Conservation (phyloP, 2,329 filamentous ascomycete genomes). For the Elsinoe batatas region DNA sequence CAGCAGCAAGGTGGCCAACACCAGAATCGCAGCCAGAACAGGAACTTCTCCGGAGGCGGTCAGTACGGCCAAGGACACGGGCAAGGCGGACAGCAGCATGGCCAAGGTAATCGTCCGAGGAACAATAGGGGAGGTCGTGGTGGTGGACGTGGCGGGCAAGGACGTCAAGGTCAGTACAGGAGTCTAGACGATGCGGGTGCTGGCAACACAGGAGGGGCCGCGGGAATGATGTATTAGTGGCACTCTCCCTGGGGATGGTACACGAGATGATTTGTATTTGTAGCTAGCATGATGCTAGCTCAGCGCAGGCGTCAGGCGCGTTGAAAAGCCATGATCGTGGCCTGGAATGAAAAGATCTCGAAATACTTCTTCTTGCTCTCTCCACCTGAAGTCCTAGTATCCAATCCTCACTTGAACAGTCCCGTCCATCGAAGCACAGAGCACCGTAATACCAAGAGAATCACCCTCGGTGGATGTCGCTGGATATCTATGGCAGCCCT, state of each 20-base stretch:
- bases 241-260: not conserved
- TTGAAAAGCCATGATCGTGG: too few relatives aligned
- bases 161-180: constrained; percentile 28
- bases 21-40: constrained; percentile 19
- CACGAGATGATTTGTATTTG: too few relatives aligned
- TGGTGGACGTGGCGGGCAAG: constrained; percentile 19
- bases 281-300: not conserved
- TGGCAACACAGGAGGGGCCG: constrained; percentile 19
- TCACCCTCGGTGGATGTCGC: too few relatives aligned
- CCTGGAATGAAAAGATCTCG: too few relatives aligned
- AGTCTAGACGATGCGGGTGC: constrained; percentile 36
- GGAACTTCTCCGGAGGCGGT: constrained; percentile 31
- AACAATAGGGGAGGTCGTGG: constrained; percentile 35
- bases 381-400: too few relatives aligned
- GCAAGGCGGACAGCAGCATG: constrained; percentile 30
- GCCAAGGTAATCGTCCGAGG: constrained; percentile 32
- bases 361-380: too few relatives aligned
- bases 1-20: constrained; percentile 23
- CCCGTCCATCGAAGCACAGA: too few relatives aligned
- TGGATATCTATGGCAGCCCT: too few relatives aligned
- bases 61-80: constrained; percentile 28
- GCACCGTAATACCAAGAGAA: too few relatives aligned
- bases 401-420: too few relatives aligned
- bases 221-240: constrained; percentile 28
- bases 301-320: not conserved